These are phyloP conservation scores for Biscogniauxia marginata DNA, from an alignment of 2,329 filamentous ascomycete genomes.

Conservation along the genomic window DNA sequence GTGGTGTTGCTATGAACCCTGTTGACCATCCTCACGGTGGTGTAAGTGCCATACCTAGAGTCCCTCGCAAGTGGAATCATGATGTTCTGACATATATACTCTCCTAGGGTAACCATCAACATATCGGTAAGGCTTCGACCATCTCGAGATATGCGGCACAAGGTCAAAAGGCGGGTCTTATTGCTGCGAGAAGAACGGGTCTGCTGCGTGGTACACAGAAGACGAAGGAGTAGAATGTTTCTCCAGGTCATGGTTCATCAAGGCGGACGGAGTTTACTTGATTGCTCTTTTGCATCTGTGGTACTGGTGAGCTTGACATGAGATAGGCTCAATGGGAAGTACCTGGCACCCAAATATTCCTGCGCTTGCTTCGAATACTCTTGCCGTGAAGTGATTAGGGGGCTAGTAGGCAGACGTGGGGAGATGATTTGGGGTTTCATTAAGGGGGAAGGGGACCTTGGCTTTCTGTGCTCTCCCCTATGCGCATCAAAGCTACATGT, in stretches of 20 bases:
- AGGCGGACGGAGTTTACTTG: slow-evolving; percentile 62
- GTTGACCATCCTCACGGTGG: slow-evolving; percentile 98
- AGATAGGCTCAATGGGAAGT: slow-evolving; percentile 40
- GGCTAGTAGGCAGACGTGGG: no score
- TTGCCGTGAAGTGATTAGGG: neutral
- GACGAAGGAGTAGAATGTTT: slow-evolving; percentile 82
- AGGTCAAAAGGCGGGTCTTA: slow-evolving; percentile 99
- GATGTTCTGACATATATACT: slow-evolving; percentile 42
- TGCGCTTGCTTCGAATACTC: slow-evolving; percentile 11
- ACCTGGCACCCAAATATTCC: slow-evolving; percentile 34
- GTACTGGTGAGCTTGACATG: slow-evolving; percentile 37
- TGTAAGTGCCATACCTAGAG: slow-evolving; percentile 49
- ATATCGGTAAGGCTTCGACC: slow-evolving; percentile 99
- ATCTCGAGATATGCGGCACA: slow-evolving; percentile 96
- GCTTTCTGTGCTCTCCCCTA: no score
- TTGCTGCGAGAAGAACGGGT: slow-evolving; percentile 99
- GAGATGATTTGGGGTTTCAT: no score
- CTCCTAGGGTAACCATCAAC: slow-evolving; percentile 93
- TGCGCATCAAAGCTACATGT: no score
- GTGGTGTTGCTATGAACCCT: slow-evolving; percentile 99
- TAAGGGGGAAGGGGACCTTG: no score
- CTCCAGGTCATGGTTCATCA: slow-evolving; percentile 45
- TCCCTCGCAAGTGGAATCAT: neutral
- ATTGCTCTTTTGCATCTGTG: slow-evolving; percentile 59
- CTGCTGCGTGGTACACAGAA: slow-evolving; percentile 99